Evolutionary conservation across 169 alveolate species (phyloP).

Genomic region (Plasmodium vivax): DNA sequence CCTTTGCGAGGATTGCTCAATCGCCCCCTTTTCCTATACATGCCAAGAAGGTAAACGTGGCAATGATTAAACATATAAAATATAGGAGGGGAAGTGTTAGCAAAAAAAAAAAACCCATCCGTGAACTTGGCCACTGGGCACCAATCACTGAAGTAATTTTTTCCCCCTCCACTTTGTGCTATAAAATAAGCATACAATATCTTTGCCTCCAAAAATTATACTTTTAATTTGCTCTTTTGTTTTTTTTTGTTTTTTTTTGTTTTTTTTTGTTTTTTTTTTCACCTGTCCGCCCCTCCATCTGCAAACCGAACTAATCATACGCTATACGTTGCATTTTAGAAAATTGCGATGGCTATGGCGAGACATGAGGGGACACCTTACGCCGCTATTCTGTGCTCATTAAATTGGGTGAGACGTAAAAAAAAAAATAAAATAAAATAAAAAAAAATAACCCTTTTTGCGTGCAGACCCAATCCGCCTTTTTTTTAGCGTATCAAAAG

Average conservation of each 20-base stretch:
- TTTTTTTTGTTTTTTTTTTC: too few relatives aligned
- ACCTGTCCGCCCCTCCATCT: background rate
- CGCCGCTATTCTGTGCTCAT: background rate
- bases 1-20: background rate
- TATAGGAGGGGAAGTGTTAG: too few relatives aligned
- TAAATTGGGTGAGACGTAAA: background rate
- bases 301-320: background rate
- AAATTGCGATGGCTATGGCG: background rate
- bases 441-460: too few relatives aligned
- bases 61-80: too few relatives aligned
- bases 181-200: background rate
- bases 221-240: background rate
- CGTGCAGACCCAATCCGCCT: background rate
- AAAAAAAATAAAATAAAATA: too few relatives aligned
- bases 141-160: too few relatives aligned
- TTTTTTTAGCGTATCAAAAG: background rate
- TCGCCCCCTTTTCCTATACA: too few relatives aligned
- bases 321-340: background rate
- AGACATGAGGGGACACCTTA: background rate
- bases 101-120: too few relatives aligned
- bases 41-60: too few relatives aligned
- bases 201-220: background rate
- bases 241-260: too few relatives aligned
- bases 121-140: too few relatives aligned
- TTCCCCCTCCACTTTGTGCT: background rate